These are phyloP conservation scores for Botrytis medusae DNA, from an alignment of 2,329 filamentous ascomycete genomes.

Conservation along the genomic window DNA sequence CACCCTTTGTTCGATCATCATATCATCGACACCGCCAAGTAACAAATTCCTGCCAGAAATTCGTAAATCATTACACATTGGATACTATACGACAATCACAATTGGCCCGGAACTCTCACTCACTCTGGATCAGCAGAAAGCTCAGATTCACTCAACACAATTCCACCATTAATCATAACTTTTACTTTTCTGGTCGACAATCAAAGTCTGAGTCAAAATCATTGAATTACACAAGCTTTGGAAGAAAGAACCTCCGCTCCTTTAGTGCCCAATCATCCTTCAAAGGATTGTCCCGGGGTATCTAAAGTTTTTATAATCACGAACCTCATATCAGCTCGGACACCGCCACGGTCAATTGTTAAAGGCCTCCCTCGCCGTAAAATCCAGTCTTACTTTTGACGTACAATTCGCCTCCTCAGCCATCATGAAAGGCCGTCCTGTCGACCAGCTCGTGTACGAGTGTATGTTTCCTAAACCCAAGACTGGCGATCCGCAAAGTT, in stretches of 20 bases:
- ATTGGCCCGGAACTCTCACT: constrained; percentile 5
- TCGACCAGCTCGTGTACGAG: constrained; percentile 73
- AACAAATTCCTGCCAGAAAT: not conserved
- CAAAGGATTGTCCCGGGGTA: constrained; percentile 5
- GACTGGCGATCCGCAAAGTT: constrained; percentile 67
- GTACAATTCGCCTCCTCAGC: constrained; percentile 16
- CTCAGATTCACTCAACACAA: not conserved
- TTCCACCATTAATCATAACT: not conserved
- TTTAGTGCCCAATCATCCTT: constrained; percentile 20
- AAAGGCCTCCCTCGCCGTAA: constrained; percentile 14
- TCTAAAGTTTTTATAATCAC: not conserved
- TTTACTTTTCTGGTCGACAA: not conserved
- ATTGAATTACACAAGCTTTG: not conserved
- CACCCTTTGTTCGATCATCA: constrained; percentile 2
- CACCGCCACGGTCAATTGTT: constrained; percentile 15
- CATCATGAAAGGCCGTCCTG: constrained; percentile 64
- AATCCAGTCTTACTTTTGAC: constrained; percentile 10
- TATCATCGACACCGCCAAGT: constrained; percentile 13
- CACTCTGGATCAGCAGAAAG: constrained; percentile 3
- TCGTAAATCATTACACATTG: constrained; percentile 18
- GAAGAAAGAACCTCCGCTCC: not conserved
- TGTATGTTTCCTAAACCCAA: constrained; percentile 69
- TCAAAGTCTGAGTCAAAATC: not conserved
- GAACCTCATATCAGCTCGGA: constrained; percentile 4
- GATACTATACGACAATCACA: not conserved